Percentiles rank a stretch among this genome's conserved stretches.
Evolutionary conservation across 2,329 filamentous ascomycete genomes (phyloP).

Genomic region (Fusarium redolens): DNA sequence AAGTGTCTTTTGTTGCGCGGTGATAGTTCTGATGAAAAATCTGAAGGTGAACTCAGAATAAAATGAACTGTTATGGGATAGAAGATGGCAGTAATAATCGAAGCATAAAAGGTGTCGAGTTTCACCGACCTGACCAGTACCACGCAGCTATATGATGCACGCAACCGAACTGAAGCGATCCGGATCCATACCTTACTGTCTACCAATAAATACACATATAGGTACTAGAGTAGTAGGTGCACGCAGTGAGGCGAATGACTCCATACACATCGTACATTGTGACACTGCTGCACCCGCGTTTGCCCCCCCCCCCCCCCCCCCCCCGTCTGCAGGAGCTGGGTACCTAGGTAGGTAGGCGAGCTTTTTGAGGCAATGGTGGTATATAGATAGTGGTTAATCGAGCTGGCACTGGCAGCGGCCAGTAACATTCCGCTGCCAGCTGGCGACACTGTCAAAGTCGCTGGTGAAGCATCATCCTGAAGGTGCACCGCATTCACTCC

Average conservation of each 20-base stretch:
- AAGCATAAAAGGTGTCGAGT: conserved; percentile 5
- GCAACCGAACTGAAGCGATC: conserved; percentile 3
- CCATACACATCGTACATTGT: conserved; percentile 37
- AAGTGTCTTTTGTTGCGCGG: conserved; percentile 1
- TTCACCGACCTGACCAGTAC: background rate
- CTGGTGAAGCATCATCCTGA: conserved; percentile 24
- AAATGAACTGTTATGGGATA: background rate
- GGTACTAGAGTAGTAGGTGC: conserved; percentile 1
- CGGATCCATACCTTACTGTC: background rate
- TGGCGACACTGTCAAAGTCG: conserved; percentile 34
- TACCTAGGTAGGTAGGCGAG: background rate
- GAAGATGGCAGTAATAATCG: conserved; percentile 2
- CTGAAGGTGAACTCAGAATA: background rate
- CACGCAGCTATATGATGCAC: background rate
- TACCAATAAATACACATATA: background rate
- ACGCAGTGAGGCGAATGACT: conserved; percentile 12
- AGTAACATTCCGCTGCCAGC: conserved; percentile 32
- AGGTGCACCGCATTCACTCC: conserved; percentile 27
- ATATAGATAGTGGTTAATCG: background rate
- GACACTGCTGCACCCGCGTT: conserved; percentile 30
- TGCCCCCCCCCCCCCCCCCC: conserved; percentile 2
- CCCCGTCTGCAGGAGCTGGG: background rate
- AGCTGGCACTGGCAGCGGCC: background rate
- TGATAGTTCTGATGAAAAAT: background rate
- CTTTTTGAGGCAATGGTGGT: background rate